These are phyloP conservation scores for Hanseniaspora pseudoguilliermondii DNA, from an alignment of 805 yeast genomes.

Conservation along the genomic window DNA sequence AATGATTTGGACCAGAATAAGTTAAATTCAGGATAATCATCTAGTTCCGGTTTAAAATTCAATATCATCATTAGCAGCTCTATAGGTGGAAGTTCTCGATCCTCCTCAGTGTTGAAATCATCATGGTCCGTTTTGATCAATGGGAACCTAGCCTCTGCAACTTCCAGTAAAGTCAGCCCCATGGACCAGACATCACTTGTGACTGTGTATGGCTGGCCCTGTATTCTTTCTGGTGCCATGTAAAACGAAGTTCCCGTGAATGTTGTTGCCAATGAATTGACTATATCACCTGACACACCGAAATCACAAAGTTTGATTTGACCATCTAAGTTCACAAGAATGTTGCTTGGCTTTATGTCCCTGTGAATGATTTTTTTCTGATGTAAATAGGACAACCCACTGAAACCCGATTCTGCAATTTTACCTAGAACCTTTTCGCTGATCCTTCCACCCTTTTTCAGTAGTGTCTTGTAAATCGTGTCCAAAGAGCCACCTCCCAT, in stretches of 20 bases:
- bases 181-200: conserved; percentile 95
- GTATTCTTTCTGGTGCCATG: conserved; percentile 97
- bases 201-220: conserved; percentile 89
- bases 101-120: conserved; percentile 23
- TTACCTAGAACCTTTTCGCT: conserved; percentile 89
- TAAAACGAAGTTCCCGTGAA: conserved; percentile 95
- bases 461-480: conserved; percentile 71
- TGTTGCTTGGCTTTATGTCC: conserved; percentile 93
- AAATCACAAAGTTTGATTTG: conserved; percentile 89
- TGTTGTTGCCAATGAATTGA: conserved; percentile 86
- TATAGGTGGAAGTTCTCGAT: conserved; percentile 51
- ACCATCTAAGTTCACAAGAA: conserved; percentile 60
- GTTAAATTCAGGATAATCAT: conserved; percentile 62
- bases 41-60: conserved; percentile 66
- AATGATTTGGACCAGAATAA: conserved; percentile 75
- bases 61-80: conserved; percentile 73
- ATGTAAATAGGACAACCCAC: conserved; percentile 79
- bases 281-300: conserved; percentile 96
- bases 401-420: conserved; percentile 71
- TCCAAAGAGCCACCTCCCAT: conserved; percentile 91
- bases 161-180: conserved; percentile 83
- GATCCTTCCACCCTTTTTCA: conserved; percentile 65
- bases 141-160: conserved; percentile 86
- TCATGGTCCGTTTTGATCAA: conserved; percentile 37
- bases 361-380: conserved; percentile 81